These are phyloP conservation scores for Volvox carteri DNA, from an alignment of 163 green algal genomes.

Conservation along the genomic window DNA sequence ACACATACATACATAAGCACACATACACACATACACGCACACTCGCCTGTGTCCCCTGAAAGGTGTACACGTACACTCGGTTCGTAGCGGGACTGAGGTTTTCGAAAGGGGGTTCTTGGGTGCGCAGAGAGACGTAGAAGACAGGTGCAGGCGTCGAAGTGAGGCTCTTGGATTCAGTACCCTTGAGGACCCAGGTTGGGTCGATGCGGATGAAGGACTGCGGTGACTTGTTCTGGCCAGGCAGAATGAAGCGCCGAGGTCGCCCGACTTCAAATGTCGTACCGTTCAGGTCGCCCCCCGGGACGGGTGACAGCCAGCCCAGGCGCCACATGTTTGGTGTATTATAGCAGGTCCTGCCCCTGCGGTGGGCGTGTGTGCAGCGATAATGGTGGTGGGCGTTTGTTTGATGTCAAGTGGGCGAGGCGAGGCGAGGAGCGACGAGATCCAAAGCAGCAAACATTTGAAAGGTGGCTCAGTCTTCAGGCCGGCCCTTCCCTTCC, in stretches of 20 bases:
- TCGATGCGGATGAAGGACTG: conserved; percentile 26
- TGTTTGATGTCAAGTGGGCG: background rate
- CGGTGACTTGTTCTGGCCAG: background rate
- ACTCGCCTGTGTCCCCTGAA: background rate
- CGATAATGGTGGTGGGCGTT: background rate
- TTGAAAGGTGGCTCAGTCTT: no score
- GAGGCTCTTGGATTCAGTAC: background rate
- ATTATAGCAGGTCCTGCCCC: background rate
- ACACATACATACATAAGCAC: no score
- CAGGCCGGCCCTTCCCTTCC: no score
- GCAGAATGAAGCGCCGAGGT: background rate
- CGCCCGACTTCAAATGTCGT: background rate
- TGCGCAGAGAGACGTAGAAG: conserved; percentile 2
- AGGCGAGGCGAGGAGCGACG: background rate
- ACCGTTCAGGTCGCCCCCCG: background rate
- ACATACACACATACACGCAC: background rate
- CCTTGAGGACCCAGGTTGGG: conserved; percentile 12
- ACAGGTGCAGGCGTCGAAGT: background rate
- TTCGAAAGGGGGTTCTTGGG: background rate
- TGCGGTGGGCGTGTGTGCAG: background rate
- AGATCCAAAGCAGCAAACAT: background rate
- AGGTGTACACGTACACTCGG: background rate
- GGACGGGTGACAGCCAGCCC: background rate
- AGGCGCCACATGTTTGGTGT: conserved; percentile 2
- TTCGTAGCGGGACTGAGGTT: background rate